These are phyloP conservation scores for Geosmithia putterillii DNA, from an alignment of 2,329 filamentous ascomycete genomes.

Conservation along the genomic window DNA sequence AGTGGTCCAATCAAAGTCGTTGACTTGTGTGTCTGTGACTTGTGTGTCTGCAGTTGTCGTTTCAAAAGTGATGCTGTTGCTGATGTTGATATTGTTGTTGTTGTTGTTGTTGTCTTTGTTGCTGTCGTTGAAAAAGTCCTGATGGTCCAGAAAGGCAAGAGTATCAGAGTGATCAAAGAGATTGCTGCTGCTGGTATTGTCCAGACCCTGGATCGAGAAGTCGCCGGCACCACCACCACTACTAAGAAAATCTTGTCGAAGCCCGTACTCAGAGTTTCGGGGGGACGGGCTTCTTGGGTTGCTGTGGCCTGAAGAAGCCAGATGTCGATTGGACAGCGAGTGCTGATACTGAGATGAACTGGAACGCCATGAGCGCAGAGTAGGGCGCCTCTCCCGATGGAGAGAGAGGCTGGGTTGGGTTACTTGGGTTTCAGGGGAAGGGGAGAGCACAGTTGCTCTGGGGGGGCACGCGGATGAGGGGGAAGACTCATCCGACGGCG, in stretches of 20 bases:
- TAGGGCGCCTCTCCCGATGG: slow-evolving; percentile 7
- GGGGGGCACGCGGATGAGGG: slow-evolving; percentile 4
- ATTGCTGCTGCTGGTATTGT: background rate
- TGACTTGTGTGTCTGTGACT: too few relatives aligned
- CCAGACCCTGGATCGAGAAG: background rate
- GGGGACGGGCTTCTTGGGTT: slow-evolving; percentile 5
- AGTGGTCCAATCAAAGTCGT: slow-evolving; percentile 3
- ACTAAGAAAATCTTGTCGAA: too few relatives aligned
- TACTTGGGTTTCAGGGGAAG: slow-evolving; percentile 1
- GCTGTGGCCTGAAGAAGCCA: slow-evolving; percentile 8
- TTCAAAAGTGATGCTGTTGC: background rate
- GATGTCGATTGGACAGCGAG: slow-evolving; percentile 1
- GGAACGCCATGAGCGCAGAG: slow-evolving; percentile 9
- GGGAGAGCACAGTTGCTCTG: background rate
- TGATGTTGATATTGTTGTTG: slow-evolving; percentile 5
- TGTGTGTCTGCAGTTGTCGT: background rate
- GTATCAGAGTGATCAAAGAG: background rate
- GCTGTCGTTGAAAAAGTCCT: background rate
- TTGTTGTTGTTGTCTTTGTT: slow-evolving; percentile 1
- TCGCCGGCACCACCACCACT: too few relatives aligned
- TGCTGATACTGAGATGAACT: slow-evolving; percentile 1
- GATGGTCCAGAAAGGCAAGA: background rate
- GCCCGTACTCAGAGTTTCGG: background rate
- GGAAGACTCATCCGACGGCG: slow-evolving; percentile 4
- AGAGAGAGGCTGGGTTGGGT: slow-evolving; percentile 3